Conservation (phyloP, 1,284 basidiomycete genomes). For the Cystobasidium pallidum region DNA sequence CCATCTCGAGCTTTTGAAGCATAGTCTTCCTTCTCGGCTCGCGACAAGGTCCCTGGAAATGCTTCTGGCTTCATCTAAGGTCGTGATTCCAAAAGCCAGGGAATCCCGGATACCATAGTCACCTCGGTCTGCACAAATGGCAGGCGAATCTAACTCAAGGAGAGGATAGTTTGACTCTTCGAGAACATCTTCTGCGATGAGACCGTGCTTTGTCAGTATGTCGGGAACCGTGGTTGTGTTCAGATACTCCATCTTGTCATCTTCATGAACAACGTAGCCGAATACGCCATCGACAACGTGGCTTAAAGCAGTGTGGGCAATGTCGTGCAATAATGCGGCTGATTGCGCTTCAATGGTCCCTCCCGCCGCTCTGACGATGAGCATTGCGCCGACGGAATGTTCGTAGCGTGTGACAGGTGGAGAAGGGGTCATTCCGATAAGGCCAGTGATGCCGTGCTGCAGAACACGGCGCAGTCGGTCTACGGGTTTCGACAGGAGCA, state of each 20-base stretch:
- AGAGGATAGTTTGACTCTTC: conserved; percentile 47
- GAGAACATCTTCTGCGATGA: conserved; percentile 36
- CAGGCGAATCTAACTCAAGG: conserved; percentile 44
- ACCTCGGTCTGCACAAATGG: conserved; percentile 45
- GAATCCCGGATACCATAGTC: conserved; percentile 50
- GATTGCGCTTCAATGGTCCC: conserved; percentile 49
- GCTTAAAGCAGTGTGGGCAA: conserved; percentile 43
- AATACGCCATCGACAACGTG: conserved; percentile 45
- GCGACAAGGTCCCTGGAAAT: conserved; percentile 30
- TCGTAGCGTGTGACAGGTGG: conserved; percentile 48
- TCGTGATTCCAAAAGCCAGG: conserved; percentile 39
- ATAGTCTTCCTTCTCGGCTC: conserved; percentile 31
- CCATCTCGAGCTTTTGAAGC: conserved; percentile 15
- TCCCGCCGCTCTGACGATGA: conserved; percentile 45
- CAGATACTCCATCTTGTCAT: conserved; percentile 46
- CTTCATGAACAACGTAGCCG: conserved; percentile 47
- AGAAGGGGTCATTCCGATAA: conserved; percentile 46
- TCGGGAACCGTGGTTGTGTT: conserved; percentile 33
- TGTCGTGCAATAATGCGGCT: conserved; percentile 48
- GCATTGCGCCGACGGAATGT: conserved; percentile 50
- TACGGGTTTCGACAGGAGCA: conserved; percentile 43
- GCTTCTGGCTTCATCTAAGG: conserved; percentile 35
- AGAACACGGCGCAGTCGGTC: conserved; percentile 45
- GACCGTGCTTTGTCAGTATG: conserved; percentile 31
- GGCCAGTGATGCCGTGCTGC: conserved; percentile 49